phyloP scores from a whole-genome alignment of 176 grass and related monocot species.

The Aechmea fasciata region DNA sequence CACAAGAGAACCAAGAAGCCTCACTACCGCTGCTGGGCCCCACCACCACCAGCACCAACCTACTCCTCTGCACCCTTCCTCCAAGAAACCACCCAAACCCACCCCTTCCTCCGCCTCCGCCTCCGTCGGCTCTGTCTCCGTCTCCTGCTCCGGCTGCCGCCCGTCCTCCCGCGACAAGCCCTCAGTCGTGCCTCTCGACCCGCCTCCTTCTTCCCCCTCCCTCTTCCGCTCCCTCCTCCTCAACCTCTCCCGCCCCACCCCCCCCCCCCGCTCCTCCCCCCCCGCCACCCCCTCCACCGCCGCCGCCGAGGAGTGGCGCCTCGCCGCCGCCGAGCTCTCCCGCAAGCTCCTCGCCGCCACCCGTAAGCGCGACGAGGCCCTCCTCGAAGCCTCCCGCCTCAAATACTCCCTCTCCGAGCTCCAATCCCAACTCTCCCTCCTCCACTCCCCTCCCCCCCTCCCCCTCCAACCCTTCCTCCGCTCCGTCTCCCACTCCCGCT shows the following conservation, averaged over 20 bases:
- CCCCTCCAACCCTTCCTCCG: constrained; percentile 22
- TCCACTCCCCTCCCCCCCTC: constrained; percentile 30
- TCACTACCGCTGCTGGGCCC: too few species aligned
- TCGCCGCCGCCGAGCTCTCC: constrained; percentile 56
- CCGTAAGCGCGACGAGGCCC: constrained; percentile 70
- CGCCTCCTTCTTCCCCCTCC: constrained; percentile 43
- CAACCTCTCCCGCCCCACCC: constrained; percentile 32
- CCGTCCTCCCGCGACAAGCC: constrained; percentile 24
- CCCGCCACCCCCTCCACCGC: constrained; percentile 16
- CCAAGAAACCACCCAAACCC: neutral
- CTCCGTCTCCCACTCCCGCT: constrained; percentile 23
- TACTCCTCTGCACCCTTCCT: neutral
- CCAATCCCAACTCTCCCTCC: constrained; percentile 54
- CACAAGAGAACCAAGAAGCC: too few species aligned
- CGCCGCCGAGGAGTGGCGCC: constrained; percentile 58
- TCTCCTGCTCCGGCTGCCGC: constrained; percentile 10
- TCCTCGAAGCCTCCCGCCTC: constrained; percentile 60
- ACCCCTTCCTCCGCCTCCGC: neutral
- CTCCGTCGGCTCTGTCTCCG: neutral
- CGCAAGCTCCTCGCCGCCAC: constrained; percentile 61
- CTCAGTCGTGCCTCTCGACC: constrained; percentile 14
- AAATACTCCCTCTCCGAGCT: constrained; percentile 70
- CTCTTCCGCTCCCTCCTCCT: constrained; percentile 55
- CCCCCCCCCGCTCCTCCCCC: constrained; percentile 16
- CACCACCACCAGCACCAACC: too few species aligned